Evolutionary conservation across 768 basidiomycete species (phyloP), one percentile per base, ranked within the genome.

Genomic region (Hygrocybe punicea): DNA sequence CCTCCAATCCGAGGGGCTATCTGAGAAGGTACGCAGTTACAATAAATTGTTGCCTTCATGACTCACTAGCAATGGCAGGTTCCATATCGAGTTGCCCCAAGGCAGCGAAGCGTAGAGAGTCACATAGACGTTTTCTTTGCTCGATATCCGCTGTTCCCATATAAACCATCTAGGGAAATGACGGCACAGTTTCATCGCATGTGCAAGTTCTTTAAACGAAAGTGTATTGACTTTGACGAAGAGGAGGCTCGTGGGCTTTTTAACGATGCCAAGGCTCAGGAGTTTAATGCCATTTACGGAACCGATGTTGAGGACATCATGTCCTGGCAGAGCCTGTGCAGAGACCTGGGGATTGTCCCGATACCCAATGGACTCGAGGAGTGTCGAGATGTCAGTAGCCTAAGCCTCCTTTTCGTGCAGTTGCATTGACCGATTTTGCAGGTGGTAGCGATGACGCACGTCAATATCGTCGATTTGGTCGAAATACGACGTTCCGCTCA

Each of bases 401-500:
- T 17, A 16, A 24, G 46, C 23, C 50, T 17, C 13, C 4, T 4
- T 33, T 6, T 19, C 8, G 17, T 37, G 11, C n/a, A n/a, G 24
- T 10, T 16, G 14, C 25, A 14, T 34, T 51, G 17, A 39, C 29
- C 36, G 11, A 23, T 23, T 14, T 37, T 6, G n/a, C 37, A 75
- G 73, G 64, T 61, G 3, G 69, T 76, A 6, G 40, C 53, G 13
- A 51, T 50, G 11, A 68, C 65, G 0, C 69, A 74, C 53, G 76
- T 77, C 39, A 78, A 78, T 58, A 62, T 78, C 16, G 69, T 76
- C 4, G 77, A 78, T 56, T 58, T 78, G 8, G 63, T 73, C 8
- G 69, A 76, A 50, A 58, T 55, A 3, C 49, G 37, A 2, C 53
- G 53, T 2, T 58, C 61, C 5, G 52, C 50, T 3, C 34, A 44